Conservation (phyloP, 257 asterid genomes). For the Vinca minor region DNA sequence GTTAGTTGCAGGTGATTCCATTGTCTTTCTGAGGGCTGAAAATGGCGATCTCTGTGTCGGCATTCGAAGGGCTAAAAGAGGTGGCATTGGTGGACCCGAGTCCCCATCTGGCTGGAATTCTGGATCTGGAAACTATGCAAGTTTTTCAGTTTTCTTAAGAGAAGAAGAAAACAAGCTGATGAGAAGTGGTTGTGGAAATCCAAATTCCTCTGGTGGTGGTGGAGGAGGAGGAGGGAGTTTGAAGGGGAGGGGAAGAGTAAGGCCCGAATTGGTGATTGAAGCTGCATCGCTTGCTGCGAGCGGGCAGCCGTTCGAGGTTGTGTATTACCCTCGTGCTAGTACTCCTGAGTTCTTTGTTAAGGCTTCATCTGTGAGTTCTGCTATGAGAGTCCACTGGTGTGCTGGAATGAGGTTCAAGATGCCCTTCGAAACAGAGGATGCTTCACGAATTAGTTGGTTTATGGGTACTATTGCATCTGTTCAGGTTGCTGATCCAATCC, state of each 20-base stretch:
- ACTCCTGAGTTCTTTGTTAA: constrained; percentile 57
- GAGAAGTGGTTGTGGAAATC: constrained; percentile 25
- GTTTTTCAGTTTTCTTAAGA: constrained; percentile 32
- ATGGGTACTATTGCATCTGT: constrained; percentile 53
- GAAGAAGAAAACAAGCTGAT: constrained; percentile 36
- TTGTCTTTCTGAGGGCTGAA: constrained; percentile 44
- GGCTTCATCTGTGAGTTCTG: constrained; percentile 45
- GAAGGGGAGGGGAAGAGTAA: constrained; percentile 36
- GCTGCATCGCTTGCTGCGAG: constrained; percentile 45
- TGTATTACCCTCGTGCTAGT: constrained; percentile 51
- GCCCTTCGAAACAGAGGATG: constrained; percentile 67
- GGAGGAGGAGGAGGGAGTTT: constrained; percentile 17
- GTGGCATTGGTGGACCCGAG: constrained; percentile 40
- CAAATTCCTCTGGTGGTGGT: constrained; percentile 20
- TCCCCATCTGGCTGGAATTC: constrained; percentile 41
- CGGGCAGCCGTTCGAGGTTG: constrained; percentile 50
- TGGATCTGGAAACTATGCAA: constrained; percentile 29
- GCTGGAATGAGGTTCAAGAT: constrained; percentile 64
- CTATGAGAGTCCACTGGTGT: constrained; percentile 56
- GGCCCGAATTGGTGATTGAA: constrained; percentile 42
- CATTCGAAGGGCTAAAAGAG: constrained; percentile 49
- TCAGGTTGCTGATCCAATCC: constrained; percentile 44
- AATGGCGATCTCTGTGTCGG: constrained; percentile 54
- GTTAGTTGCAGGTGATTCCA: constrained; percentile 62
- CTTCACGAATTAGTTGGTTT: constrained; percentile 64